Percentiles rank a stretch among this genome's conserved stretches.
Conservation (phyloP, 2,329 filamentous ascomycete genomes). For the Nectriaceae sp. region DNA sequence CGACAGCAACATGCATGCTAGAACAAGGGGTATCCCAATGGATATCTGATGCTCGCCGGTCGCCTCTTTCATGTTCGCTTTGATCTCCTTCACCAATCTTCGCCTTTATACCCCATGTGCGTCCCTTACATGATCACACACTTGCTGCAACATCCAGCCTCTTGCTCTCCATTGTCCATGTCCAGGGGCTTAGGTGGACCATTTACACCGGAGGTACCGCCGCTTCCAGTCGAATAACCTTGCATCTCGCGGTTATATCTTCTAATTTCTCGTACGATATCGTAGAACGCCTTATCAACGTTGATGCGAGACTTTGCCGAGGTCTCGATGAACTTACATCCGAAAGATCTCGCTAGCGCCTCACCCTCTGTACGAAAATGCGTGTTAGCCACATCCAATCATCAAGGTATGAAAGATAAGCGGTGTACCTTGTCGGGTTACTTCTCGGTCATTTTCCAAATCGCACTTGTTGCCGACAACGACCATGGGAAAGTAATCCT, state of each 20-base stretch:
- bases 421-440: slow-evolving; percentile 83
- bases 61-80: slow-evolving; percentile 10
- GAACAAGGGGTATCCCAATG: slow-evolving; percentile 11
- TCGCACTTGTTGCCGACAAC: slow-evolving; percentile 99
- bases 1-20: slow-evolving; percentile 17
- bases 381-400: slow-evolving; percentile 14
- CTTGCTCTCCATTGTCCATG: slow-evolving; percentile 67
- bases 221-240: slow-evolving; percentile 74
- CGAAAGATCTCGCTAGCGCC: slow-evolving; percentile 80
- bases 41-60: slow-evolving; percentile 12
- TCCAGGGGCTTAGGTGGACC: slow-evolving; percentile 75
- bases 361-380: slow-evolving; percentile 71
- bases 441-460: slow-evolving; percentile 88
- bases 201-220: slow-evolving; percentile 61
- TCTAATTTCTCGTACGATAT: slow-evolving; percentile 96
- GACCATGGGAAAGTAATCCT: slow-evolving; percentile 99
- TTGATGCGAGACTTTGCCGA: slow-evolving; percentile 98
- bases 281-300: slow-evolving; percentile 97
- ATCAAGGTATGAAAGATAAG: background rate
- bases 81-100: slow-evolving; percentile 10
- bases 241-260: slow-evolving; percentile 99
- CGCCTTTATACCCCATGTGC: slow-evolving; percentile 14
- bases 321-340: slow-evolving; percentile 98
- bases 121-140: slow-evolving; percentile 80
- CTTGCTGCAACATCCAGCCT: slow-evolving; percentile 79